These are phyloP conservation scores for Porcisia deanei DNA, from an alignment of 208 protist species.

Conservation along the genomic window DNA sequence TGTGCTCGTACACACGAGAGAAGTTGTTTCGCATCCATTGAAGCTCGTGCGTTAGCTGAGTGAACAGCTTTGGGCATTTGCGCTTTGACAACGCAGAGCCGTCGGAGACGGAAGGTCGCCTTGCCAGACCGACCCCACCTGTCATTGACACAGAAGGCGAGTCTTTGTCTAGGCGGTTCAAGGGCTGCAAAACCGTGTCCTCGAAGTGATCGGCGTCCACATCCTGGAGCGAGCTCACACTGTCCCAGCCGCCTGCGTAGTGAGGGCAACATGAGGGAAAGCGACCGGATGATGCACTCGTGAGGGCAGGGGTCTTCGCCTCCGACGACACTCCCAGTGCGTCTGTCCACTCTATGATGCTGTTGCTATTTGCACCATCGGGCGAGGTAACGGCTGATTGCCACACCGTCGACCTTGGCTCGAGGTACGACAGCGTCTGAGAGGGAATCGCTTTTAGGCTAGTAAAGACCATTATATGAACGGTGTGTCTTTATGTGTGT, in stretches of 20 bases:
- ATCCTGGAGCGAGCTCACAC: conserved; percentile 11
- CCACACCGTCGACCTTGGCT: background rate
- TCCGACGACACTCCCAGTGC: background rate
- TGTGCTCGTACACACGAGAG: background rate
- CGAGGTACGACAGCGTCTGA: background rate
- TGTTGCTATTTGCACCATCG: background rate
- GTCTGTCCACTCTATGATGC: background rate
- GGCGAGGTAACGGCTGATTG: background rate
- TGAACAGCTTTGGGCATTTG: conserved; percentile 17
- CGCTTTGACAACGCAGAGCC: conserved; percentile 7
- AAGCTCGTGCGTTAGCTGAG: conserved; percentile 22
- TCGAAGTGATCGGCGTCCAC: background rate
- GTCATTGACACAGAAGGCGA: conserved; percentile 4
- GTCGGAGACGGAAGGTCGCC: background rate
- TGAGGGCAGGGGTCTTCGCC: background rate
- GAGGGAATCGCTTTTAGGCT: background rate
- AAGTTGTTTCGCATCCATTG: conserved; percentile 32
- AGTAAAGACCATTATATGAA: background rate
- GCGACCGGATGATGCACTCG: background rate
- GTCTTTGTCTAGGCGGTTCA: background rate
- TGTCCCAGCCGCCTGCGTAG: background rate
- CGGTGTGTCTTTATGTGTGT: background rate
- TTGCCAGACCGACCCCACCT: background rate
- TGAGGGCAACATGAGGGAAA: background rate
- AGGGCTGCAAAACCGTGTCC: background rate